Percentiles rank a stretch among this genome's conserved stretches.
Evolutionary conservation across 331 rosid species (phyloP).

Genomic region (Malus hybrid): DNA sequence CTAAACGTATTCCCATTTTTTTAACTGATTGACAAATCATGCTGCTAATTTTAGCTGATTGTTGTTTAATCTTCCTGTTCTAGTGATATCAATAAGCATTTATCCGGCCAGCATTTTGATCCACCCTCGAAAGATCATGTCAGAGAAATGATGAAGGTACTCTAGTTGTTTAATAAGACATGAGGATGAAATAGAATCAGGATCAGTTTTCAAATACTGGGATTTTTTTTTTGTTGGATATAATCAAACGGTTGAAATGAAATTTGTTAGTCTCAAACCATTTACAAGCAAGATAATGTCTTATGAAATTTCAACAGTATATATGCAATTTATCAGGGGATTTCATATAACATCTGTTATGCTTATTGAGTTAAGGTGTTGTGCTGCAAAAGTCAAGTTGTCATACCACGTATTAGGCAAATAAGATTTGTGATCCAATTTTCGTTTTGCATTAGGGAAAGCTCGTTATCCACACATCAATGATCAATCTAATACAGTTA

Average conservation of each 20-base stretch:
- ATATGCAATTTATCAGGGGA: background rate
- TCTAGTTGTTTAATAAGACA: background rate
- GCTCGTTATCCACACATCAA: background rate
- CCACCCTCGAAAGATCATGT: constrained; percentile 68
- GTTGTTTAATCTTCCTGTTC: background rate
- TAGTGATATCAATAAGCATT: constrained; percentile 74
- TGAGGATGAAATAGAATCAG: background rate
- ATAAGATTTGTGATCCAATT: background rate
- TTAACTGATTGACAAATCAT: background rate
- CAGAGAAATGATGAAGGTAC: constrained; percentile 52
- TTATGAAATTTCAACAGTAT: background rate
- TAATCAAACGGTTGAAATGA: background rate
- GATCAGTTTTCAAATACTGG: background rate
- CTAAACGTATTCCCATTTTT: background rate
- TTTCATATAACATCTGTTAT: background rate
- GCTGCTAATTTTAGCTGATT: background rate
- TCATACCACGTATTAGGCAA: background rate
- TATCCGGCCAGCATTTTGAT: constrained; percentile 77
- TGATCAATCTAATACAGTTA: background rate
- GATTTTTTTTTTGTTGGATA: background rate
- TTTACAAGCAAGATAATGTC: background rate
- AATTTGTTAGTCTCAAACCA: background rate
- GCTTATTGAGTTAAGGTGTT: background rate
- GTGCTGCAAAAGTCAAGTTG: background rate
- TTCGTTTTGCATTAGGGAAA: background rate